phyloP scores from a whole-genome alignment of 2,329 filamentous ascomycete genomes.

The Microsporum canis region DNA sequence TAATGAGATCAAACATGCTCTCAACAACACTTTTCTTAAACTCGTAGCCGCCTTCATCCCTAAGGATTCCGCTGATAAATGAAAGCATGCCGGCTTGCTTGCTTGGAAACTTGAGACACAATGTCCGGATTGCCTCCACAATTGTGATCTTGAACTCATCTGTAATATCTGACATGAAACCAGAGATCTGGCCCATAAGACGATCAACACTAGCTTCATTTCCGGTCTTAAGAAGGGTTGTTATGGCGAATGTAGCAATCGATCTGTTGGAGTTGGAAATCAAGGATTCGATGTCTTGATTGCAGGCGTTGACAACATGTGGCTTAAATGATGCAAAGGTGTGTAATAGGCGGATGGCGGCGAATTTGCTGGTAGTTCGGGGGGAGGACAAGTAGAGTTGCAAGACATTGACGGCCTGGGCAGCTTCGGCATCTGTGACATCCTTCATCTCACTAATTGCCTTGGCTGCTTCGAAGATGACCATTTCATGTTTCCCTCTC shows the following conservation, averaged over 20 bases:
- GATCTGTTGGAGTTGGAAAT: constrained; percentile 96
- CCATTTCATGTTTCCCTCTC: constrained; percentile 97
- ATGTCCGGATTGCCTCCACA: constrained; percentile 89
- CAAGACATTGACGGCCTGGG: constrained; percentile 85
- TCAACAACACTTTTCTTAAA: constrained; percentile 97
- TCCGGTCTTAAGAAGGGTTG: constrained; percentile 92
- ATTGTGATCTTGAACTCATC: constrained; percentile 99
- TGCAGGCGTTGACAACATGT: constrained; percentile 80
- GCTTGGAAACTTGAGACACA: constrained; percentile 94
- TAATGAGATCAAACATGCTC: constrained; percentile 98
- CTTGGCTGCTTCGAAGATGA: constrained; percentile 98
- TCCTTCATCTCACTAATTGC: constrained; percentile 92
- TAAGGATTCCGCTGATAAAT: constrained; percentile 91
- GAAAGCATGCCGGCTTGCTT: constrained; percentile 97
- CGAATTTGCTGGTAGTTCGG: constrained; percentile 91
- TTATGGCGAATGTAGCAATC: constrained; percentile 96
- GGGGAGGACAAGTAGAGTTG: constrained; percentile 96
- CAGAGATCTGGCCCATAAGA: constrained; percentile 95
- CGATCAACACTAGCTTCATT: constrained; percentile 96
- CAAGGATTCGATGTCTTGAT: constrained; percentile 91
- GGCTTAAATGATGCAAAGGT: constrained; percentile 96
- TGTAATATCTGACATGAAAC: constrained; percentile 97
- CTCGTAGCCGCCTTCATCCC: constrained; percentile 94
- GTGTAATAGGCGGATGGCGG: constrained; percentile 90
- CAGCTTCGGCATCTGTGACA: constrained; percentile 80